A percentile compares a stretch with the other conserved stretches of the same genome.
phyloP scores from a whole-genome alignment of 768 basidiomycete genomes.

The Dioszegia aurantiaca region DNA sequence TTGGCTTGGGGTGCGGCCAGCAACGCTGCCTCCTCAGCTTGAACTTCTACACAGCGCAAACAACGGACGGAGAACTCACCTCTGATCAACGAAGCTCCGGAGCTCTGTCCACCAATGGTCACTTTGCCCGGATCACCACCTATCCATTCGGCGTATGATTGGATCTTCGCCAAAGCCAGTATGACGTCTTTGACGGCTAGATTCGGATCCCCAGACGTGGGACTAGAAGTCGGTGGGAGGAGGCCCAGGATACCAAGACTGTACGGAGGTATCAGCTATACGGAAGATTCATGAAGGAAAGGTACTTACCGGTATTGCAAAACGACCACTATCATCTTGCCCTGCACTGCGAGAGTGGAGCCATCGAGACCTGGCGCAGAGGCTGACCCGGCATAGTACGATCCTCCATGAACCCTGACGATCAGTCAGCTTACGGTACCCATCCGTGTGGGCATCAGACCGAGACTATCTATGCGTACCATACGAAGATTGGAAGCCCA shows the following conservation, averaged over 20 bases:
- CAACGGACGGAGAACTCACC: constrained; percentile 29
- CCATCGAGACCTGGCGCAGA: constrained; percentile 73
- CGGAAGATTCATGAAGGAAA: neutral
- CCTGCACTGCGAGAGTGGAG: constrained; percentile 66
- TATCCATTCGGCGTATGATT: constrained; percentile 61
- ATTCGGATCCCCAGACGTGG: constrained; percentile 56
- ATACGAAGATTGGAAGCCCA: constrained; percentile 49
- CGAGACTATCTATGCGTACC: constrained; percentile 24
- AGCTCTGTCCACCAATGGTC: constrained; percentile 77
- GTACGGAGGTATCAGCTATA: constrained; percentile 33
- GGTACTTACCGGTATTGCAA: constrained; percentile 74
- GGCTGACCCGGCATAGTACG: constrained; percentile 69
- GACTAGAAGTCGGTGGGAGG: constrained; percentile 58
- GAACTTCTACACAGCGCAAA: no score
- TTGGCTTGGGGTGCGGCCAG: constrained; percentile 70
- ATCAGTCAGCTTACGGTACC: no score
- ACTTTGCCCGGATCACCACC: constrained; percentile 63
- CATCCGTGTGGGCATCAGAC: neutral
- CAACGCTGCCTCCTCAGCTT: constrained; percentile 55
- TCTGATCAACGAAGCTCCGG: constrained; percentile 73
- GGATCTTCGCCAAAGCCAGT: constrained; percentile 67
- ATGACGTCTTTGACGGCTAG: constrained; percentile 55
- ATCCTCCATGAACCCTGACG: constrained; percentile 90
- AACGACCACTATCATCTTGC: constrained; percentile 71
- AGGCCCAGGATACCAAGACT: constrained; percentile 61